Evolutionary conservation across 225 moss, liverwort and hornwort species (phyloP), one percentile per base, ranked within the genome.

Genomic region (Straminergon stramineum): DNA sequence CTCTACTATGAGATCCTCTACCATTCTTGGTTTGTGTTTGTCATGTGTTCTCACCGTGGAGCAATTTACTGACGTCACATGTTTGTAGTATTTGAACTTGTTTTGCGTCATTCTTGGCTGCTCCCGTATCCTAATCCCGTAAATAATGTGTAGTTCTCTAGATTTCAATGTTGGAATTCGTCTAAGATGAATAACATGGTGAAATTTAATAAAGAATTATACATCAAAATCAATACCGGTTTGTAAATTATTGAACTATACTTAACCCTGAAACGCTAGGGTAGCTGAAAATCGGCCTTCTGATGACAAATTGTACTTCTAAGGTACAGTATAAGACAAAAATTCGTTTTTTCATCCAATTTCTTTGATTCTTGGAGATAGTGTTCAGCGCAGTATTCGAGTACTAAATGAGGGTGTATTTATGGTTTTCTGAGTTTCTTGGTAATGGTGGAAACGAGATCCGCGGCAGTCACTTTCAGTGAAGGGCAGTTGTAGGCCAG

Each of bases 11-110:
- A 18, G 17, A 18, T 30, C 9, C 16, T 10, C 4, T 20, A 31
- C 20, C 11, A 28, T 7, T 4, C 13, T 18, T 2, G 17, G 26
- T 10, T n/a, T 1, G 10, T 11, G 16, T 10, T 10, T 11, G 11
- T 7, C 6, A 17, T 11, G 10, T 26, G 26, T 5, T 1, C 17
- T 51, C 6, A 13, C 10, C 19, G 19, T 32, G 5, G 7, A 7
- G 11, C 7, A 31, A 57, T 17, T 15, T 5, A 3, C 13, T 1
- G 17, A 15, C 3, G 6, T 51, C 4, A 12, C 1, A 12, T 51
- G 51, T 74, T 11, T 12, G 20, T 11, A 12, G 18, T 6, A 17
- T 10, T 2, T 0, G 1, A 48, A 17, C 28, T 43, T 45, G 28
- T 11, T 10, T 17, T 17, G 73, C 2, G 9, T 5, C 10, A 17